Evolutionary conservation across 139 green algal genomes (phyloP).

Genomic region (Edaphochlamys debaryana): DNA sequence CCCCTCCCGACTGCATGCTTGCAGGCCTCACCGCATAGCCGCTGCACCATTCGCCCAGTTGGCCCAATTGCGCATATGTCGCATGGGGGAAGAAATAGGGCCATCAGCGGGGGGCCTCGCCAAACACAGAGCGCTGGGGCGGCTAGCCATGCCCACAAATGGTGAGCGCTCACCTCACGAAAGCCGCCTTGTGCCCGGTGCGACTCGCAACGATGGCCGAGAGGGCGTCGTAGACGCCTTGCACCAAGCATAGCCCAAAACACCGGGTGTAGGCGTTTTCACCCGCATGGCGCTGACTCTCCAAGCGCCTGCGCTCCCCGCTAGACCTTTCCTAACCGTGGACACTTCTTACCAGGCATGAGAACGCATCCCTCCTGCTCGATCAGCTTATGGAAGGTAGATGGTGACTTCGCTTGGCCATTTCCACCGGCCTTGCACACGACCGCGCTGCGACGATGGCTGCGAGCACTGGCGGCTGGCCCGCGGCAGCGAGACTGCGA

Average conservation of each 20-base stretch:
- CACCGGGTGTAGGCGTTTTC: neutral
- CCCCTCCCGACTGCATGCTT: neutral
- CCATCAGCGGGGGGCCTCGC: neutral
- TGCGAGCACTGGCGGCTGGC: too few species aligned
- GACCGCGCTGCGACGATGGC: too few species aligned
- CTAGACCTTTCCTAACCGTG: too few species aligned
- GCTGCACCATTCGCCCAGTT: neutral
- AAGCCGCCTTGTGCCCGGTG: constrained; percentile 69
- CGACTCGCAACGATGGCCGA: constrained; percentile 63
- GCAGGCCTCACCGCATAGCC: constrained; percentile 66
- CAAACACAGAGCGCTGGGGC: too few species aligned
- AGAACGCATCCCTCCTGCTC: constrained; percentile 67
- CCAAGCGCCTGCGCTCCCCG: too few species aligned
- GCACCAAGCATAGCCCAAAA: too few species aligned
- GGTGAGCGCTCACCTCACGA: constrained; percentile 51
- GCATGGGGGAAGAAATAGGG: neutral
- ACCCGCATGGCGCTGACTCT: neutral
- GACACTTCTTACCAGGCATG: constrained; percentile 66
- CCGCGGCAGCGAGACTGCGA: too few species aligned
- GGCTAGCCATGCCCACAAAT: too few species aligned
- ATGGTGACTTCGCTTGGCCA: constrained; percentile 26
- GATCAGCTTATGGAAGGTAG: constrained; percentile 76
- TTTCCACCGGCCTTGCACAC: too few species aligned
- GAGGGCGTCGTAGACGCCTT: constrained; percentile 81
- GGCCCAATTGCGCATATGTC: neutral